Conservation (phyloP, 192 early-diverging fungal species). For the Bifiguratus adelaidae region DNA sequence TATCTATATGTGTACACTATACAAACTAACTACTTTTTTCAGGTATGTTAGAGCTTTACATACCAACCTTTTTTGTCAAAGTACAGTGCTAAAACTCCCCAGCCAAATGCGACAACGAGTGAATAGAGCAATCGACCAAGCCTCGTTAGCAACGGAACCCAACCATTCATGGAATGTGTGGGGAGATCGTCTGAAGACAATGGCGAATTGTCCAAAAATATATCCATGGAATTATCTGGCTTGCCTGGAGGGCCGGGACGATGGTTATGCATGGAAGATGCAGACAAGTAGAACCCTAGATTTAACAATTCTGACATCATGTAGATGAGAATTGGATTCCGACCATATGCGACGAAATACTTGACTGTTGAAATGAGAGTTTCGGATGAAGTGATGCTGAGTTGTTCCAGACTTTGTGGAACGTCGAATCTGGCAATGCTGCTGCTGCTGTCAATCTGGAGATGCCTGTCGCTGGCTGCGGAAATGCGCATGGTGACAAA, state of each 20-base stretch:
- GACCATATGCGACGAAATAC: conserved; percentile 27
- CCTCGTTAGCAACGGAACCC: too few relatives aligned
- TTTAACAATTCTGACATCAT: conserved; percentile 13
- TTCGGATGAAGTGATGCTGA: too few relatives aligned
- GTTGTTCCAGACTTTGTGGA: too few relatives aligned
- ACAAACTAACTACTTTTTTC: too few relatives aligned
- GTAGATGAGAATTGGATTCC: conserved; percentile 35
- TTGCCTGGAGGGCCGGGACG: too few relatives aligned
- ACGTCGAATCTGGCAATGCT: too few relatives aligned
- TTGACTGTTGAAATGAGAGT: not conserved
- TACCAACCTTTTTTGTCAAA: not conserved
- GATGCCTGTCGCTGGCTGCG: not conserved
- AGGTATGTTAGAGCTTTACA: not conserved
- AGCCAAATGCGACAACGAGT: not conserved
- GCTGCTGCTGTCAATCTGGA: too few relatives aligned
- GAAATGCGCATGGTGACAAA: not conserved
- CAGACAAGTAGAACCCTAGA: not conserved
- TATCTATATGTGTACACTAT: too few relatives aligned
- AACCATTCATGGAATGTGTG: too few relatives aligned
- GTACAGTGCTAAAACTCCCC: not conserved
- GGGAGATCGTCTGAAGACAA: not conserved
- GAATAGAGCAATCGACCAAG: not conserved
- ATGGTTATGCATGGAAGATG: not conserved
- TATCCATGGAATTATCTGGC: not conserved
- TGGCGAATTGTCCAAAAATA: not conserved